phyloP scores from a whole-genome alignment of 495 filamentous ascomycete species.

The Lentithecium fluviatile region DNA sequence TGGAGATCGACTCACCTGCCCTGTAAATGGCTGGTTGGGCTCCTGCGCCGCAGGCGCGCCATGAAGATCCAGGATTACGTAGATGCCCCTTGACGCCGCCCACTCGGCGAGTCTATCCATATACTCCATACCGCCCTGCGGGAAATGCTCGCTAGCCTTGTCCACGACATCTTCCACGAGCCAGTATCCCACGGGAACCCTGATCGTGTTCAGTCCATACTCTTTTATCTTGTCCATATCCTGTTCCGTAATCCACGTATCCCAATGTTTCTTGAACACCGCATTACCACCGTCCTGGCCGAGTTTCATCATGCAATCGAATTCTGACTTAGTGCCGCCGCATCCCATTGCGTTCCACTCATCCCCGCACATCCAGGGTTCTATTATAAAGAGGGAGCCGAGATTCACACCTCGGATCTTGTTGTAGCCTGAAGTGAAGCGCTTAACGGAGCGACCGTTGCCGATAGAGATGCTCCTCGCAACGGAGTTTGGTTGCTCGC shows the following conservation, averaged over 20 bases:
- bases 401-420: slow-evolving; percentile 65
- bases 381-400: slow-evolving; percentile 59
- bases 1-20: slow-evolving; percentile 44
- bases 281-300: slow-evolving; percentile 56
- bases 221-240: slow-evolving; percentile 56
- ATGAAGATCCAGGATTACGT: slow-evolving; percentile 65
- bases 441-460: slow-evolving; percentile 15
- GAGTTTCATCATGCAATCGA: slow-evolving; percentile 55
- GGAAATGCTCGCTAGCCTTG: slow-evolving; percentile 54
- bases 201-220: slow-evolving; percentile 60
- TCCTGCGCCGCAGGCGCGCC: slow-evolving; percentile 62
- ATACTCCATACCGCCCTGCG: slow-evolving; percentile 55
- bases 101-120: slow-evolving; percentile 56
- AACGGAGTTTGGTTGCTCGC: slow-evolving; percentile 10
- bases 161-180: slow-evolving; percentile 58
- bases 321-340: slow-evolving; percentile 51
- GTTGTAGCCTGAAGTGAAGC: slow-evolving; percentile 41
- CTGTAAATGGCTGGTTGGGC: slow-evolving; percentile 54
- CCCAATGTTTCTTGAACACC: slow-evolving; percentile 59
- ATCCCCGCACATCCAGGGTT: slow-evolving; percentile 56
- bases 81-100: slow-evolving; percentile 56
- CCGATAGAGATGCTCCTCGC: slow-evolving; percentile 4
- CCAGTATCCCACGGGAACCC: slow-evolving; percentile 66
- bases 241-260: slow-evolving; percentile 55
- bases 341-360: slow-evolving; percentile 59